A percentile compares a stretch with the other conserved stretches of the same genome.
Conservation (phyloP, 495 filamentous ascomycete genomes). For the Articulospora tetracladia region DNA sequence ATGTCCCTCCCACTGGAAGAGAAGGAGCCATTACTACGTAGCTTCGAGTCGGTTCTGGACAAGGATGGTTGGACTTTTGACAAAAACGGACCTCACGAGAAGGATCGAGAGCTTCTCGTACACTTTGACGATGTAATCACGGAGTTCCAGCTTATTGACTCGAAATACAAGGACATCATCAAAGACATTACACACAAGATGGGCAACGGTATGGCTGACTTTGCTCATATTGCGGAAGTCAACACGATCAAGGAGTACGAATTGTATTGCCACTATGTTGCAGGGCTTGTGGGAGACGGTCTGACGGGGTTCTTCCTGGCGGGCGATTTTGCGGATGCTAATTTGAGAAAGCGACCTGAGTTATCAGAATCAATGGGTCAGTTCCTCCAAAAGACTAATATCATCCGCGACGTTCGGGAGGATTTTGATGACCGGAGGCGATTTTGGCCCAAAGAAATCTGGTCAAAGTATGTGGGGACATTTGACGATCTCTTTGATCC, state of each 20-base stretch:
- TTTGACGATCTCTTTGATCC: conserved; percentile 89
- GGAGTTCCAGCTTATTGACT: conserved; percentile 88
- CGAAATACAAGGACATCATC: conserved; percentile 78
- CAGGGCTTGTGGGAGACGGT: conserved; percentile 93
- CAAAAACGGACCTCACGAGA: conserved; percentile 85
- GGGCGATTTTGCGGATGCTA: conserved; percentile 80
- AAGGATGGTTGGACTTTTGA: conserved; percentile 86
- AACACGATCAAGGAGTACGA: conserved; percentile 87
- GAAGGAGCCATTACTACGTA: conserved; percentile 83
- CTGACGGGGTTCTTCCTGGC: conserved; percentile 88
- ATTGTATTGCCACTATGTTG: conserved; percentile 94
- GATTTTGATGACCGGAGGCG: conserved; percentile 81
- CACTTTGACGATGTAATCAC: conserved; percentile 82
- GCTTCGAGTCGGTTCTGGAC: conserved; percentile 73
- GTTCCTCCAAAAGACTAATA: conserved; percentile 97
- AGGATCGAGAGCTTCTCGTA: conserved; percentile 87
- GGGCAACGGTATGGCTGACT: conserved; percentile 99
- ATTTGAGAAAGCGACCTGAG: conserved; percentile 69
- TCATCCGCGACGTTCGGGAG: conserved; percentile 92
- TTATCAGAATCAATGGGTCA: conserved; percentile 95
- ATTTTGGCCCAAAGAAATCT: conserved; percentile 94
- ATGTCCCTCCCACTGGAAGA: conserved; percentile 78
- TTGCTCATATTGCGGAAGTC: conserved; percentile 78
- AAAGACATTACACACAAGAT: conserved; percentile 93
- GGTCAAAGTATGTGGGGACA: conserved; percentile 88